Evolutionary conservation across 2,329 filamentous ascomycete genomes (phyloP).

Genomic region (Venturia nashicola): DNA sequence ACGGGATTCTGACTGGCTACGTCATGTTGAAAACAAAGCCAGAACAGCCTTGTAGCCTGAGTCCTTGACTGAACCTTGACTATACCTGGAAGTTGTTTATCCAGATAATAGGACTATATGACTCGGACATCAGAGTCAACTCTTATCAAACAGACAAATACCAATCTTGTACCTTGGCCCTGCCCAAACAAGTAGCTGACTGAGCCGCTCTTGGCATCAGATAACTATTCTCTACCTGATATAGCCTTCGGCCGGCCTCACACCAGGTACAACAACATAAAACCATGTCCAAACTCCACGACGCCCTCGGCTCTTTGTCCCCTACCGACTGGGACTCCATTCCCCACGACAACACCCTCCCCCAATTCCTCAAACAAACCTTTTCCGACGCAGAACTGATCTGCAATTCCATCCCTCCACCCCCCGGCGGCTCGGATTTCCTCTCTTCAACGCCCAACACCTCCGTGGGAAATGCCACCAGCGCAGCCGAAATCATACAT

Average conservation of each 20-base stretch:
- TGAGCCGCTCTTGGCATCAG: background rate
- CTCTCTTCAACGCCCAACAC: slow-evolving; percentile 21
- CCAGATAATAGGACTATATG: background rate
- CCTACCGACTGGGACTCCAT: slow-evolving; percentile 33
- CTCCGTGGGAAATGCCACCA: slow-evolving; percentile 30
- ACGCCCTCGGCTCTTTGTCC: slow-evolving; percentile 31
- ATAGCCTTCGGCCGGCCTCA: background rate
- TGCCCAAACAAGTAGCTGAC: background rate
- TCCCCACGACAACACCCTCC: slow-evolving; percentile 26
- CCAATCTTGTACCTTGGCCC: background rate
- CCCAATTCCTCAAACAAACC: slow-evolving; percentile 26
- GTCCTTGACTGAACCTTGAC: background rate
- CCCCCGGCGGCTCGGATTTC: slow-evolving; percentile 33
- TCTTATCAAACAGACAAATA: background rate
- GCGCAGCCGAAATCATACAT: slow-evolving; percentile 39
- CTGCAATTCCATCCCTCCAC: slow-evolving; percentile 61
- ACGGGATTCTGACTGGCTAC: background rate
- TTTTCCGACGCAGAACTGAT: slow-evolving; percentile 53
- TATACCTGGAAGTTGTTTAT: background rate
- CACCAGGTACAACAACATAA: background rate
- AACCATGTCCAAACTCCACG: slow-evolving; percentile 30
- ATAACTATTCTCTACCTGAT: background rate
- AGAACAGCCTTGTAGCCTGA: no score
- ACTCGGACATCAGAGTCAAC: background rate
- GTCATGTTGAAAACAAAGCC: no score